Base-by-base conservation (phyloP, 1,284 basidiomycete species). In the Ceratobasidium sp. region DNA sequence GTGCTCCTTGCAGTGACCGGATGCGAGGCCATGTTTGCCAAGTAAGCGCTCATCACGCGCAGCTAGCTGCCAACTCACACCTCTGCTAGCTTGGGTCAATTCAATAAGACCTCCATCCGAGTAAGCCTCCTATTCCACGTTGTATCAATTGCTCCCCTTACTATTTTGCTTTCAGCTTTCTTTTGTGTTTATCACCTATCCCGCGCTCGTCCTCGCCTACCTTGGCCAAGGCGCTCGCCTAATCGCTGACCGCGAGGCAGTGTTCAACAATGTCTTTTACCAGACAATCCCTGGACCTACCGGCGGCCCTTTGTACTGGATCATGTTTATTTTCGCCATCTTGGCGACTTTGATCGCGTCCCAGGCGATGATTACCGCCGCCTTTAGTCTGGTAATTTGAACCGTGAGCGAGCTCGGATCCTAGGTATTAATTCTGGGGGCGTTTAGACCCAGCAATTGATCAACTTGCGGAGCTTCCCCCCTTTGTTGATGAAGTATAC, bases 281-380 rank as follows among this genome's bases (percentile, higher is more conserved):
- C 83, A 85, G 3, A 87, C 88, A 1, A 91, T 92, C 59, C 91
- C 91, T 0, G 91, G 90, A 0, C 82, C 83, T 0, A 74, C 77
- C 1, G 87, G 87, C 77, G 89, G 90, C 0, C 83, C 85, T 0
- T 81, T 91, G 1, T 91, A 88, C 81, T 91, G 90, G 89, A 85
- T 92, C 70, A 83, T 89, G 11, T 92, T 88, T 80, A 82, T 89
- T 25, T 87, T 91, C 77, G 90, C 89, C 1, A 86, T 92, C 61
- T 83, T 91, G 2, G 90, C 90, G 0, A 90, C 90, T 17, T 88
- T 91, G 79, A 87, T 89, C 43, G 89, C 89, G 1, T 90, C 89
- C 0, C 89, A 90, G 84, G 89, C 90, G 8, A 87, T 92, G 87
- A 91, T 92, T 79, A 90, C 90, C 0, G 91, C 89, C 0, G 88